phyloP scores from a whole-genome alignment of 306 rosid genomes.

The Sindora glabra region DNA sequence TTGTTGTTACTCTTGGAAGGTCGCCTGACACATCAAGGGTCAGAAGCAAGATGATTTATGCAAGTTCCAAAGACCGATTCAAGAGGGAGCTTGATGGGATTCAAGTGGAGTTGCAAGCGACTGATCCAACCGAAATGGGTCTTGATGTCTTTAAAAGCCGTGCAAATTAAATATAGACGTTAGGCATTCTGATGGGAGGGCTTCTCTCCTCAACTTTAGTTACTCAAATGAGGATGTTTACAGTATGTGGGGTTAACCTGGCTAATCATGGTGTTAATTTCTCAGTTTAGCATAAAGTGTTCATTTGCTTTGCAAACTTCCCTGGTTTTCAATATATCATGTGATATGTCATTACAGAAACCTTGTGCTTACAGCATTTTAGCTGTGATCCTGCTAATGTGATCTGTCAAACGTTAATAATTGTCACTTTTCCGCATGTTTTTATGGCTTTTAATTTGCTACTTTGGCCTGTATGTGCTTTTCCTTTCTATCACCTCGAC shows the following conservation, averaged over 20 bases:
- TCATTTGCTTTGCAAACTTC: too few species aligned
- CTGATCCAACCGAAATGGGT: conserved; percentile 45
- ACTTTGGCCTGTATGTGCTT: too few species aligned
- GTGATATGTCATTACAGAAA: too few species aligned
- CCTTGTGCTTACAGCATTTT: too few species aligned
- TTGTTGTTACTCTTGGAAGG: conserved; percentile 20
- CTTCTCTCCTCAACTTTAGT: conserved; percentile 12
- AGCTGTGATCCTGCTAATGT: too few species aligned
- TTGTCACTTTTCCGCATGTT: too few species aligned
- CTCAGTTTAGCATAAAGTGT: too few species aligned
- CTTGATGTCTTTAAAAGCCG: conserved; percentile 47
- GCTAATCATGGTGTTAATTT: conserved; percentile 8
- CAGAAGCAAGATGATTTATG: conserved; percentile 60
- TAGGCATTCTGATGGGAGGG: conserved; percentile 8
- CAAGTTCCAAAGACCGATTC: conserved; percentile 53
- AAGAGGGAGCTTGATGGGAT: conserved; percentile 62
- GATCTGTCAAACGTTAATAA: too few species aligned
- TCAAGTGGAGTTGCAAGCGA: conserved; percentile 45
- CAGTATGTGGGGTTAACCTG: conserved; percentile 20
- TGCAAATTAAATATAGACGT: conserved; percentile 13
- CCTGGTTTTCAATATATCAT: too few species aligned
- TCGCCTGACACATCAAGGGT: conserved; percentile 44
- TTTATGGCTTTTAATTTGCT: too few species aligned
- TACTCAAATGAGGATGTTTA: background rate
- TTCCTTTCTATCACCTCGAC: too few species aligned